phyloP scores from a whole-genome alignment of 2,329 filamentous ascomycete species.

The Polytolypa hystricis region DNA sequence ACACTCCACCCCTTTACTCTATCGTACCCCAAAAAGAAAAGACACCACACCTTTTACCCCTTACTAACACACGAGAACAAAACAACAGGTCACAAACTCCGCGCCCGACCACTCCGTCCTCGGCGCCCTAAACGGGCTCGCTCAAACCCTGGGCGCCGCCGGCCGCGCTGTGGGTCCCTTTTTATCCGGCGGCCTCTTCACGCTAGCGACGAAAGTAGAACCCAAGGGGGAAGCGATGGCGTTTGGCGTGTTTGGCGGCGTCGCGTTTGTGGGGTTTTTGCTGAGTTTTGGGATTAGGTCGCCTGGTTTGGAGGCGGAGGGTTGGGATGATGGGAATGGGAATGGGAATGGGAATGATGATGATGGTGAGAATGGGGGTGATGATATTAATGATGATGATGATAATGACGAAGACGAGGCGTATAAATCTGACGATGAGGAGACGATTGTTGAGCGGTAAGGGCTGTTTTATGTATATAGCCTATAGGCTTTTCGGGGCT shows the following conservation, averaged over 20 bases:
- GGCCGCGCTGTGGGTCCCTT: slow-evolving; percentile 84
- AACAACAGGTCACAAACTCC: slow-evolving; percentile 76
- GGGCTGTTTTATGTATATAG: no score
- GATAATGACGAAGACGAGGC: neutral
- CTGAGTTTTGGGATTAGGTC: slow-evolving; percentile 69
- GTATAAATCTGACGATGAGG: neutral
- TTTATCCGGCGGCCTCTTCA: slow-evolving; percentile 76
- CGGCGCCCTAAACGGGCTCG: slow-evolving; percentile 83
- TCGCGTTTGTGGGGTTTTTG: slow-evolving; percentile 70
- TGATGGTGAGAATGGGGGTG: slow-evolving; percentile 35
- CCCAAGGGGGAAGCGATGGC: slow-evolving; percentile 76
- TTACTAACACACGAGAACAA: neutral
- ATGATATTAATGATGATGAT: no score
- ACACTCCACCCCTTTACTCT: no score
- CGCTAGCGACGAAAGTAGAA: slow-evolving; percentile 58
- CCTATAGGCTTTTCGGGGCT: no score
- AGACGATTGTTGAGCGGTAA: no score
- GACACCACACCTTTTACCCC: no score
- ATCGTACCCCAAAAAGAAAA: no score
- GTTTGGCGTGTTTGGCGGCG: slow-evolving; percentile 77
- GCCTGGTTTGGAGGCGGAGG: slow-evolving; percentile 47
- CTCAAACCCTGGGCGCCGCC: slow-evolving; percentile 84
- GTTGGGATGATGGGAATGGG: slow-evolving; percentile 36
- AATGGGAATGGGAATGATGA: slow-evolving; percentile 34
- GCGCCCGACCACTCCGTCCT: slow-evolving; percentile 75